Evolutionary conservation across 805 yeast species (phyloP).

Genomic region (Yarrowia bubula): DNA sequence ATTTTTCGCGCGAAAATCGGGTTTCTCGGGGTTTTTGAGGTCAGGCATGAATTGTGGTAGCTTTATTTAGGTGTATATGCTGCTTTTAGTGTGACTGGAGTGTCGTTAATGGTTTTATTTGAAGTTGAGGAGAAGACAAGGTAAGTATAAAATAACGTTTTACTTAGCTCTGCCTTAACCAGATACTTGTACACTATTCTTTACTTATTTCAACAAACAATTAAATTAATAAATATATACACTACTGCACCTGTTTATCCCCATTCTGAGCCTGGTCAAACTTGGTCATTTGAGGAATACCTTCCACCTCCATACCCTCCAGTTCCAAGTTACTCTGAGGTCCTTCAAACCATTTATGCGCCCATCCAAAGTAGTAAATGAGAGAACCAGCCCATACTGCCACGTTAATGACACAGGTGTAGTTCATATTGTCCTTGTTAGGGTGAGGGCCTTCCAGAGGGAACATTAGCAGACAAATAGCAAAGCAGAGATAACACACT

Average conservation of each 20-base stretch:
- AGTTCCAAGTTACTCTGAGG: constrained; percentile 43
- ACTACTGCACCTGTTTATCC: not conserved
- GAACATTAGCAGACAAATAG: constrained; percentile 59
- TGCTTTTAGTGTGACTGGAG: no score
- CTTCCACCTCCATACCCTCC: constrained; percentile 7
- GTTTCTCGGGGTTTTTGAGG: no score
- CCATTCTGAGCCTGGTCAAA: not conserved
- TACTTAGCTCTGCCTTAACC: no score
- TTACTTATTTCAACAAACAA: not conserved
- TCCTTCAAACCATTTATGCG: constrained; percentile 56
- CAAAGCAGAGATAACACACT: constrained; percentile 50
- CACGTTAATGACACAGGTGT: constrained; percentile 60
- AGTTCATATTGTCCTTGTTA: constrained; percentile 55
- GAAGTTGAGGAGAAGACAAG: no score
- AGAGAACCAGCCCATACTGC: constrained; percentile 57
- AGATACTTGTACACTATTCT: no score
- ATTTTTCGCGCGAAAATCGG: no score
- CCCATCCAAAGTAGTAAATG: constrained; percentile 52
- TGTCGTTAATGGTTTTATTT: no score
- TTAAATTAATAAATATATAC: not conserved
- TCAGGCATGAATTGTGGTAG: no score
- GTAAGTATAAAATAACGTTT: no score
- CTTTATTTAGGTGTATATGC: no score
- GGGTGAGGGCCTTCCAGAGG: constrained; percentile 46
- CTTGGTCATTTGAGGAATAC: not conserved